Conservation (phyloP, 768 basidiomycete genomes). For the Lactarius evosmus region DNA sequence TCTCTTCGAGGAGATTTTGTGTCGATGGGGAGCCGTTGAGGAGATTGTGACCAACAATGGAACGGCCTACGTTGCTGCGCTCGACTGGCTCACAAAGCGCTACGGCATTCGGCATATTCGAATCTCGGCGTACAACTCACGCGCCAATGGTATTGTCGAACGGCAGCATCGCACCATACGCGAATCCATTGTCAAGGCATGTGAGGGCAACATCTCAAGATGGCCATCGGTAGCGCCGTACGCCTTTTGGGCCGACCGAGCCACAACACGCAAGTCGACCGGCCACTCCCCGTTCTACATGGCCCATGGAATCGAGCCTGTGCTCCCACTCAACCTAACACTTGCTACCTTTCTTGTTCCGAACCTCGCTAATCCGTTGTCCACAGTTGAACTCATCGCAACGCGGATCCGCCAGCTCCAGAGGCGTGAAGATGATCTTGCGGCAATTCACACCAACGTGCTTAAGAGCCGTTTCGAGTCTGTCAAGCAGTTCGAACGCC, state of each 20-base stretch:
- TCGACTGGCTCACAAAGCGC: neutral
- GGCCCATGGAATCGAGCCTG: conserved; percentile 25
- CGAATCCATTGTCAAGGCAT: conserved; percentile 38
- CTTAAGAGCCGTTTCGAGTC: neutral
- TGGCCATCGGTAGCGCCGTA: conserved; percentile 35
- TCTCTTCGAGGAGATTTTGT: neutral
- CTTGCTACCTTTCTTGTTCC: neutral
- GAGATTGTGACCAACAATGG: neutral
- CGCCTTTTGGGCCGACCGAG: conserved; percentile 40
- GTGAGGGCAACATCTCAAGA: conserved; percentile 33
- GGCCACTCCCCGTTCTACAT: conserved; percentile 36
- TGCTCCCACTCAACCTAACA: conserved; percentile 30
- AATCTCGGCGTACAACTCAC: conserved; percentile 43
- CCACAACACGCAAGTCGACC: conserved; percentile 33
- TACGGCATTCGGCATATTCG: conserved; percentile 40
- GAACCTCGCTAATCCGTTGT: neutral
- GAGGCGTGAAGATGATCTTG: conserved; percentile 15
- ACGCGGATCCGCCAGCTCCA: conserved; percentile 18
- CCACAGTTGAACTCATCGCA: conserved; percentile 24
- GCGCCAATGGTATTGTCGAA: conserved; percentile 42
- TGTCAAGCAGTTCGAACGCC: conserved; percentile 8
- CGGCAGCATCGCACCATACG: conserved; percentile 33
- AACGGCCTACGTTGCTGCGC: neutral
- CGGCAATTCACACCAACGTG: neutral
- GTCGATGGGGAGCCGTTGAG: neutral